Base-by-base conservation (phyloP, 495 filamentous ascomycete genomes). In the Lasiosphaeris hirsuta region DNA sequence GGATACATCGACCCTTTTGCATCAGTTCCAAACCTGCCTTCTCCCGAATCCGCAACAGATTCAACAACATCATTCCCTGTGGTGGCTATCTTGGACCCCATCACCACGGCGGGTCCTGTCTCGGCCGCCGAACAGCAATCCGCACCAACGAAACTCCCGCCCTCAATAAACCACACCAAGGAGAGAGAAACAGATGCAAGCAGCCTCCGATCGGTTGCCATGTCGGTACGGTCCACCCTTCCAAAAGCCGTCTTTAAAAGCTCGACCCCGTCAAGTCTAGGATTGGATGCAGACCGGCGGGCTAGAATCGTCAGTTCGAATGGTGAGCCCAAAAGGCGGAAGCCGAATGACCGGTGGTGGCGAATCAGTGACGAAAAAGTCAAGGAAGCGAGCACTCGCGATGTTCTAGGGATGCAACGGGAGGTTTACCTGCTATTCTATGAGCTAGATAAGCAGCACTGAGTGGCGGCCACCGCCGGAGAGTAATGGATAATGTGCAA, bases 351-450 rank as follows among this genome's bases (percentile, higher is more conserved):
- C 63, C 81, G 89, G 15, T 99, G 94, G 94, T 99, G 94, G 94
- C 83, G 94, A 11, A 97, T 99, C 46, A 97, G 92, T 39, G 94
- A 99, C 67, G 94, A 97, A 37, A 97, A 97, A 67, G 81, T 97
- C 56, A 96, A 93, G 65, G 93, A 97, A 66, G 86, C 90, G 55
- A 94, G 88, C 71, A 97, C 92, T 2, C 84, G 81, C 48, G 93
- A 99, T 51, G 90, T 99, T 17, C 67, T 99, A 52, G 81, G 82
- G 9, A 96, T 97, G 93, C 91, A 97, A 69, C 87, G 86, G 61
- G 94, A 97, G 70, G 93, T 97, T 0, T 99, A 97, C 69, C 73
- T 99, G 63, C 75, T 99, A 23, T 99, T 99, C 69, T 99, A 99
- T 67, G 93, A 97, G 71, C 71, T 92, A 58, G 89, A 90, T 14